Percentiles rank a stretch among this genome's conserved stretches.
These are phyloP conservation scores for Escallonia rubra DNA, from an alignment of 129 eudicot genomes.

Conservation along the genomic window DNA sequence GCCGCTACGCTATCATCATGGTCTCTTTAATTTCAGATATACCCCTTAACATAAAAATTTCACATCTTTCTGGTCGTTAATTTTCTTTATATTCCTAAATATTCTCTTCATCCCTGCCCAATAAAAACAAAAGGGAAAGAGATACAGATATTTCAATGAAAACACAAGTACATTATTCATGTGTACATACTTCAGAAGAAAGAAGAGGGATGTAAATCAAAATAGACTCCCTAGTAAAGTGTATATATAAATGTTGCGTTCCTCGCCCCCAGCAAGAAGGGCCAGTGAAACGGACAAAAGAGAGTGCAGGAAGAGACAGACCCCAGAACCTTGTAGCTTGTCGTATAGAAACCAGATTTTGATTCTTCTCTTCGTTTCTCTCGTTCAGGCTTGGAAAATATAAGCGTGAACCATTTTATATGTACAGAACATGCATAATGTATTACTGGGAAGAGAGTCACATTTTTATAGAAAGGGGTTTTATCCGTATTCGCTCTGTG, in stretches of 20 bases:
- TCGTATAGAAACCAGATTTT: constrained; percentile 28
- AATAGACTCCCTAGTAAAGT: no score
- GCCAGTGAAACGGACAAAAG: constrained; percentile 46
- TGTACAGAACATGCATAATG: background rate
- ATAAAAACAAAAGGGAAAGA: no score
- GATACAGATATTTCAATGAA: no score
- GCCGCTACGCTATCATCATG: no score
- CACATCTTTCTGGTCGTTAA: no score
- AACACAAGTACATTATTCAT: no score
- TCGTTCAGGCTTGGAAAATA: background rate
- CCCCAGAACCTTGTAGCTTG: constrained; percentile 49
- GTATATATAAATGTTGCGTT: background rate
- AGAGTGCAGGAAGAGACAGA: constrained; percentile 44
- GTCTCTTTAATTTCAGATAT: no score
- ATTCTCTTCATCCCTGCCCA: no score
- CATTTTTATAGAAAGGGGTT: constrained; percentile 1
- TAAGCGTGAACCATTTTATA: background rate
- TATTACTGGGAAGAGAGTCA: background rate
- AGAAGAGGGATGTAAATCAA: no score
- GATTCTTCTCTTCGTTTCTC: constrained; percentile 26
- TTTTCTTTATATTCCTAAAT: no score
- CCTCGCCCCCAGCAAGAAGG: constrained; percentile 17
- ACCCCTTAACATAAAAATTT: no score
- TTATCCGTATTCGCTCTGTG: constrained; percentile 49
- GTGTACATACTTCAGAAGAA: no score